Base-by-base conservation (phyloP, 176 grass and related monocot genomes). In the Aechmea fasciata region DNA sequence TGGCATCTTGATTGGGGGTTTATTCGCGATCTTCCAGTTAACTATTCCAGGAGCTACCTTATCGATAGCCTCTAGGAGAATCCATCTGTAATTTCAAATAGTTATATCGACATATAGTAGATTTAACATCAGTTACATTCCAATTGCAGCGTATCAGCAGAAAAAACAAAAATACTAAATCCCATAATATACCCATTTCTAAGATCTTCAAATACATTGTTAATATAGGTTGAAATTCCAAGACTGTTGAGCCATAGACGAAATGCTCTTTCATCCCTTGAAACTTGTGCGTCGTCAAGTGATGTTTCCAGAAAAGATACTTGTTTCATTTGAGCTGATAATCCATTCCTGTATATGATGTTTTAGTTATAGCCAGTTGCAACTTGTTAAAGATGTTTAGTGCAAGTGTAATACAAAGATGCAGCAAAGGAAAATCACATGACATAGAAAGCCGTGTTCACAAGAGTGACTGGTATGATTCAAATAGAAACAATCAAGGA, bases 201-300 rank as follows among this genome's bases (percentile, higher is more conserved):
- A 78, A 97, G 94, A 73, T 97, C 94, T 85, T 97, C 89, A 75
- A 97, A 97, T 25, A 92, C 94, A 83, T 97, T 97, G 72, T 87
- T 92, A 65, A 97, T 90, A 67, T 90, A 92, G 54, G 64, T 85
- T 47, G 89, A 97, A 78, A 92, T 97, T 68, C 94, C 94, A 55
- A 97, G 89, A 79, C 94, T 92, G 76, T 97, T 97, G 67, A 97
- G 87, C 94, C 94, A 97, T 68, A 97, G 70, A 47, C 94, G 64
- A 73, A 92, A 97, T 67, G 84, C 88, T 77, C 86, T 87, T 62
- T 97, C 94, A 83, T 97, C 94, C 65, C 84, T 83, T 20, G 94
- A 97, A 85, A 92, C 84, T 83, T 92, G 86, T 73, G 84, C 76
- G 79, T 92, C 86, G 81, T 92, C 94, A 59, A 70, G 83, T 63